phyloP scores from a whole-genome alignment of 2,329 filamentous ascomycete species.

The Penicillium capsulatum region DNA sequence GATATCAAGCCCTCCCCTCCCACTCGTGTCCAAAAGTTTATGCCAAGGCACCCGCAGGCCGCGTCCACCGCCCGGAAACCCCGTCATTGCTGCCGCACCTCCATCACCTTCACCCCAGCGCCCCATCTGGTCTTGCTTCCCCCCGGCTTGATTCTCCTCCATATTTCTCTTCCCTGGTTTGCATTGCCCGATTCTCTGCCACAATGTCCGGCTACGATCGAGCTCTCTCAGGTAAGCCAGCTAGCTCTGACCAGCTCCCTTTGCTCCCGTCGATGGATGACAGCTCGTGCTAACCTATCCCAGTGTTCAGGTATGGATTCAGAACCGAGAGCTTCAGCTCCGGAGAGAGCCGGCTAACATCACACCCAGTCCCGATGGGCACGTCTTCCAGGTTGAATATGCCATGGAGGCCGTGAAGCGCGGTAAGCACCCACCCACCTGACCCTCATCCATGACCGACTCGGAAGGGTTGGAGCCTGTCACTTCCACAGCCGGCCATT shows the following conservation, averaged over 20 bases:
- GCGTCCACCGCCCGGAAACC: slow-evolving; percentile 23
- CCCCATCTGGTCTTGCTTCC: slow-evolving; percentile 9
- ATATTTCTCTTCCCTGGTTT: slow-evolving; percentile 1
- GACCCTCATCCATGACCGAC: background rate
- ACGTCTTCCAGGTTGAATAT: slow-evolving; percentile 99
- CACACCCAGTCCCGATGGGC: slow-evolving; percentile 78
- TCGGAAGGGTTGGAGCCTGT: too few species aligned
- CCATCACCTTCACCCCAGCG: slow-evolving; percentile 14
- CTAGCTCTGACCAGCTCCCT: slow-evolving; percentile 25
- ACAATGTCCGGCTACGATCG: slow-evolving; percentile 92
- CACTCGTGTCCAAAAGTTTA: too few species aligned
- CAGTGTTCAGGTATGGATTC: slow-evolving; percentile 72
- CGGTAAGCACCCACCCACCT: slow-evolving; percentile 54
- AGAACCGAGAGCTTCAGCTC: slow-evolving; percentile 13
- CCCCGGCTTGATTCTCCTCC: slow-evolving; percentile 5
- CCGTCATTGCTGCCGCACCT: slow-evolving; percentile 24
- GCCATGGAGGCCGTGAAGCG: slow-evolving; percentile 97
- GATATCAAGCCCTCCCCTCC: too few species aligned
- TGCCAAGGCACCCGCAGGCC: slow-evolving; percentile 23
- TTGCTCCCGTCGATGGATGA: slow-evolving; percentile 28
- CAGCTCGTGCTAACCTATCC: slow-evolving; percentile 40
- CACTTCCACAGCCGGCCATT: too few species aligned
- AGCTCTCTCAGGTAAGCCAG: slow-evolving; percentile 86
- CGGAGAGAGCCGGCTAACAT: slow-evolving; percentile 43
- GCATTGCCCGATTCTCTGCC: slow-evolving; percentile 9